phyloP scores from a whole-genome alignment of 768 basidiomycete genomes.

The Lactarius indigo region DNA sequence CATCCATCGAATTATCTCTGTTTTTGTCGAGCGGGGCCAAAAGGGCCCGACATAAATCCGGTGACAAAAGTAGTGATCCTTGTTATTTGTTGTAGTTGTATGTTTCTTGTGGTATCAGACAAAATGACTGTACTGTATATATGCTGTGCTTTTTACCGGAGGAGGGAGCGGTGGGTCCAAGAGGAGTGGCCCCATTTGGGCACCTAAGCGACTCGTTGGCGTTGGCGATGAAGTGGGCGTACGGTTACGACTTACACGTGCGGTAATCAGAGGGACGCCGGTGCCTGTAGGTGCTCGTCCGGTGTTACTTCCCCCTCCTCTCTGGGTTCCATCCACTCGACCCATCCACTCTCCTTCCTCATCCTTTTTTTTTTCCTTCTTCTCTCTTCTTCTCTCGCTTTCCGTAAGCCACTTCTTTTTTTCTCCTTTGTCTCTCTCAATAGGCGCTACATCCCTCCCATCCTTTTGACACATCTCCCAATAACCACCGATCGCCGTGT shows the following conservation, averaged over 20 bases:
- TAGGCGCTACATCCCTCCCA: neutral
- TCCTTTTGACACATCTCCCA: constrained; percentile 7
- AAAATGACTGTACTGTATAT: neutral
- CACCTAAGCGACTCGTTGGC: neutral
- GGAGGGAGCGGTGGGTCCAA: neutral
- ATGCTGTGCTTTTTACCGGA: neutral
- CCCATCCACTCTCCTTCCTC: constrained; percentile 2
- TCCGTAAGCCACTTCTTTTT: neutral
- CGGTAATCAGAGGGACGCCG: neutral
- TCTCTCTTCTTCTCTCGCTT: neutral
- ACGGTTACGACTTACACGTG: constrained; percentile 5
- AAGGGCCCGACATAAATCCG: neutral
- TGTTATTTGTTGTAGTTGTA: neutral
- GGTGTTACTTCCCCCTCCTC: neutral
- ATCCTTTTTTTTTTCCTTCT: neutral
- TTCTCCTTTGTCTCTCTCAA: neutral
- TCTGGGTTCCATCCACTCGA: neutral
- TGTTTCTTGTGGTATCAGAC: neutral
- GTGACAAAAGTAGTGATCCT: neutral
- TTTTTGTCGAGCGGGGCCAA: neutral
- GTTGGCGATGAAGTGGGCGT: neutral
- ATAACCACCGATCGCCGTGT: constrained; percentile 6
- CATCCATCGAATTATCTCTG: neutral
- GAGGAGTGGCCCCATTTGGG: no score
- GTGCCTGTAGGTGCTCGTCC: constrained; percentile 1